A percentile compares a stretch with the other conserved stretches of the same genome.
Evolutionary conservation across 2,329 filamentous ascomycete genomes (phyloP).

Genomic region (Aureobasidium vineae): DNA sequence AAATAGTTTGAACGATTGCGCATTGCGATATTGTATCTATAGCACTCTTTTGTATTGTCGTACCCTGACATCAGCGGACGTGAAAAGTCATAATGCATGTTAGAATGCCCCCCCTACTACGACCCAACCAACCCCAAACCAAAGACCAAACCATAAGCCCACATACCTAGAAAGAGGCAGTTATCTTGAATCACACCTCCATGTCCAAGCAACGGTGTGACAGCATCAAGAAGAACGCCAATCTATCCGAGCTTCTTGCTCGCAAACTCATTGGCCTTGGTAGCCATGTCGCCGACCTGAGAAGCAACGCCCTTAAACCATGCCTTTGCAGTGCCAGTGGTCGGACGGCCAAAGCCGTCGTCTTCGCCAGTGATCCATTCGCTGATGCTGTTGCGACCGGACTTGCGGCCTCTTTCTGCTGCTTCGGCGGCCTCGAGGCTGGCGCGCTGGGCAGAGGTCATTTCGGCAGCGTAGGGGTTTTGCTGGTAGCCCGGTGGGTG

Average conservation of each 20-base stretch:
- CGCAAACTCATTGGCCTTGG: constrained; percentile 12
- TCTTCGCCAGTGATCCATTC: constrained; percentile 24
- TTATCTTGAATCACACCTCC: not conserved
- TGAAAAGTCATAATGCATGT: constrained; percentile 16
- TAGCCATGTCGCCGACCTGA: constrained; percentile 34
- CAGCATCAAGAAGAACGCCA: not conserved
- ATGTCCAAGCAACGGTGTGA: not conserved
- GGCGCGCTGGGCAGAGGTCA: constrained; percentile 39
- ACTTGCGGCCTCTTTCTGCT: constrained; percentile 13
- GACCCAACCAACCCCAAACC: not conserved
- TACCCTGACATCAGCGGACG: constrained; percentile 4
- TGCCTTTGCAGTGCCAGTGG: constrained; percentile 39
- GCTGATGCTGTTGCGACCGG: constrained; percentile 30
- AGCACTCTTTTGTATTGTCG: not conserved
- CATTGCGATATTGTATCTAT: not conserved
- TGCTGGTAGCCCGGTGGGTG: constrained; percentile 52
- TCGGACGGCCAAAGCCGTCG: constrained; percentile 39
- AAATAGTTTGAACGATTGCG: not conserved
- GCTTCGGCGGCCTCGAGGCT: constrained; percentile 36
- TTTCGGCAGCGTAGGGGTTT: constrained; percentile 45
- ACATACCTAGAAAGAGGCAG: not conserved
- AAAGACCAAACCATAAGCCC: no score
- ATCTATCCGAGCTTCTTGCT: constrained; percentile 19
- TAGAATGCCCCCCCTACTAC: not conserved
- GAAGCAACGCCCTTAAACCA: constrained; percentile 47